These are phyloP conservation scores for Cladosporium sp. DNA, from an alignment of 2,329 filamentous ascomycete species.

Conservation along the genomic window DNA sequence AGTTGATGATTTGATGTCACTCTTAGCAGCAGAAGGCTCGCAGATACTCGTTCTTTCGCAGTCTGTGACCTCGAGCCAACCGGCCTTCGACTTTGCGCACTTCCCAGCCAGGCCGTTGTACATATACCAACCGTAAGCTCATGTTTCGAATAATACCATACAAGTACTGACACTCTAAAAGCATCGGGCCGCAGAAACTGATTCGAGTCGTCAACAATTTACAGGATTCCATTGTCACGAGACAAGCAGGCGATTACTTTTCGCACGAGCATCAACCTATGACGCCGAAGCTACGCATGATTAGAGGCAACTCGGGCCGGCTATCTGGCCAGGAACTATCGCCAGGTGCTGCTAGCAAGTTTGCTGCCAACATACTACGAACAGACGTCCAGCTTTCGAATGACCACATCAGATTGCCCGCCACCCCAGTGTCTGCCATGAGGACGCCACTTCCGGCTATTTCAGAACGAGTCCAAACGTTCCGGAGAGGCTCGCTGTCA, in stretches of 20 bases:
- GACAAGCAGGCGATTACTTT: constrained; percentile 2
- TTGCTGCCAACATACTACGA: background rate
- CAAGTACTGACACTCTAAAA: background rate
- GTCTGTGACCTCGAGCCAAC: background rate
- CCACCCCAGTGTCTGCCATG: background rate
- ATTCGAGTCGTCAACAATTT: constrained; percentile 13
- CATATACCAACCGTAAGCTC: constrained; percentile 15
- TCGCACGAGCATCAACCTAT: background rate
- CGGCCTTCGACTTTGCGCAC: constrained; percentile 9
- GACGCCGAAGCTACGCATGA: background rate
- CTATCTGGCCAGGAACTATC: background rate
- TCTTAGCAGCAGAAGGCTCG: constrained; percentile 2
- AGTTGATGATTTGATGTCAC: background rate
- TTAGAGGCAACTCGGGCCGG: background rate
- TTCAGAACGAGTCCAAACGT: background rate
- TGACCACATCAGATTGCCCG: background rate
- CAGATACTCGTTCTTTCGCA: constrained; percentile 12
- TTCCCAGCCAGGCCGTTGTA: constrained; percentile 13
- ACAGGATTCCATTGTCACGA: background rate
- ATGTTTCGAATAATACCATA: too few species aligned
- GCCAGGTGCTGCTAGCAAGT: background rate
- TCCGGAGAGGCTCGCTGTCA: background rate
- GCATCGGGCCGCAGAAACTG: constrained; percentile 22
- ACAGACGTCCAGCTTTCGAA: background rate
- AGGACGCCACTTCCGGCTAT: background rate